Conservation (phyloP, 805 yeast species). For the Komagataella mondaviorum region DNA sequence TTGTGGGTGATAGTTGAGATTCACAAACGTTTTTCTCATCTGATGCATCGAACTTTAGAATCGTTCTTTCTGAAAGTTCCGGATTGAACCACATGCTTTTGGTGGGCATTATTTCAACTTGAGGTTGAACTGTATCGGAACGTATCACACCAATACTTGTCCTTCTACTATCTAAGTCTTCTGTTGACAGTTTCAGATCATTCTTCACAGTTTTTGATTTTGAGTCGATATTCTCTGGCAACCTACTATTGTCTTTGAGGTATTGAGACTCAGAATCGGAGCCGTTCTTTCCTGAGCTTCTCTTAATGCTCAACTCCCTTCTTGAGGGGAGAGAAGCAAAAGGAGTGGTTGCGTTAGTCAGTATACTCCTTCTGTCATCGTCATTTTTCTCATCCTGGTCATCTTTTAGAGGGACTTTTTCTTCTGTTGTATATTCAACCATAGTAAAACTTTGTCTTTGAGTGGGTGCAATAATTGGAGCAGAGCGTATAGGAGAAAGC, state of each 20-base stretch:
- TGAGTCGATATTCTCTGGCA: not conserved
- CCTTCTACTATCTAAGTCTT: not conserved
- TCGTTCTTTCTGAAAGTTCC: not conserved
- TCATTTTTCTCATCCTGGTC: conserved; percentile 2
- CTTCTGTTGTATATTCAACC: conserved; percentile 12
- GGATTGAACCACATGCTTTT: not conserved
- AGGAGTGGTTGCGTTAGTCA: conserved; percentile 8
- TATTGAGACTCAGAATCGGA: not conserved
- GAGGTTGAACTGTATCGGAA: not conserved
- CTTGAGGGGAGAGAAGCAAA: conserved; percentile 19
- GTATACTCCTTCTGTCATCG: conserved; percentile 8
- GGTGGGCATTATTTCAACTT: not conserved
- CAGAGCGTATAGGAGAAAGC: not conserved
- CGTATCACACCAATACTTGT: not conserved
- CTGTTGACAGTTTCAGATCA: not conserved
- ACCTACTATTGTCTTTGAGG: not conserved
- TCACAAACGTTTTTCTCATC: not conserved
- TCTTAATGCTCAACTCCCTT: conserved; percentile 15
- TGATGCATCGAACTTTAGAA: not conserved
- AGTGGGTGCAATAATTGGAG: not conserved
- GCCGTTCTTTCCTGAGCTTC: not conserved
- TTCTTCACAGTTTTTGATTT: not conserved
- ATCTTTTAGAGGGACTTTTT: conserved; percentile 11
- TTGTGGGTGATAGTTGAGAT: not conserved
- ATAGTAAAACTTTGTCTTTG: conserved; percentile 7